Base-by-base conservation (phyloP, 2,329 filamentous ascomycete genomes). In the Orbilia javanica region DNA sequence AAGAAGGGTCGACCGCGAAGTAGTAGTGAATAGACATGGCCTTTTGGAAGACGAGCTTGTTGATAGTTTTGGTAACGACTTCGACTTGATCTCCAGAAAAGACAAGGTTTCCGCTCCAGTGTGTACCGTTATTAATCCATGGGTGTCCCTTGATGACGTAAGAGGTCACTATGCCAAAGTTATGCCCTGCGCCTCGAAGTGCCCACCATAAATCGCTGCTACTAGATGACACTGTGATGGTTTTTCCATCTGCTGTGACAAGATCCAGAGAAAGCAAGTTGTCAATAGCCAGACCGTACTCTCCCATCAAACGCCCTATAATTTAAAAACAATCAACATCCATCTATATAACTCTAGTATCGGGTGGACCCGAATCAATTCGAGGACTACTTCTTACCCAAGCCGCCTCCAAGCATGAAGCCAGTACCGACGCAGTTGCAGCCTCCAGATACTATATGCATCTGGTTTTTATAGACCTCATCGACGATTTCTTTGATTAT, bases 151-250 rank as follows among this genome's bases (percentile, higher is more conserved):
- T 84, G 62, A 85, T 80, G 7, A 81, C 80, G 74, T 86, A 86
- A 8, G 82, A 82, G 0, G 84, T 85, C 0, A 85, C 84, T 27
- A 86, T 83, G 18, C 85, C 86, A 71, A 87, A 86, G 72, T 84
- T 86, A 27, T 83, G 82, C 0, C 85, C 85, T 0, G 85, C 85
- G 5, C 85, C 85, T 0, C 83, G 81, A 4, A 86, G 67, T 0
- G 84, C 85, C 84, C 84, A 86, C 80, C 85, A 85, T 6, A 86
- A 82, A 66, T 85, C 84, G 0, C 80, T 1, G 46, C 36, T 80
- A 67, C 6, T 81, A 79, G 36, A 79, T 36, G 57, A 80, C 55
- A 80, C 84, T 0, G 79, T 83, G 3, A 86, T 82, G 1, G 85
- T 78, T 8, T 80, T 79, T 0, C 85, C 85, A 34, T 84, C 81